phyloP scores from a whole-genome alignment of 805 yeast genomes.

The Debaryomyces tyrocola region DNA sequence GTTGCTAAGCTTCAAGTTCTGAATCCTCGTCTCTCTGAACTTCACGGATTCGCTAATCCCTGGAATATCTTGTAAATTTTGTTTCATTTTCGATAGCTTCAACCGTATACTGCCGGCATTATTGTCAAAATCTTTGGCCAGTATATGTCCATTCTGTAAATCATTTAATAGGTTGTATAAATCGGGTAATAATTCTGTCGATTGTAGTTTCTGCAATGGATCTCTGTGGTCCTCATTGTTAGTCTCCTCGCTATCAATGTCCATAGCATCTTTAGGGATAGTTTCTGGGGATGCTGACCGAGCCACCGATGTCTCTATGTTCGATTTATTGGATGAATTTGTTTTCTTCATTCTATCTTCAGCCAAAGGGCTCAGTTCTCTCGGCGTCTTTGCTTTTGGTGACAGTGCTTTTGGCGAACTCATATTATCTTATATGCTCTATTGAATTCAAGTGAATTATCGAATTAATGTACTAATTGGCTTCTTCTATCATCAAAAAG shows the following conservation, averaged over 20 bases:
- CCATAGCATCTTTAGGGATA: constrained; percentile 8
- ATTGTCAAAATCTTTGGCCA: constrained; percentile 43
- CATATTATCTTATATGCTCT: background rate
- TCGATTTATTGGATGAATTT: constrained; percentile 1
- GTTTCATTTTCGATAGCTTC: constrained; percentile 29
- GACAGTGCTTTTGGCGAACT: constrained; percentile 4
- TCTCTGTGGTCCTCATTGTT: constrained; percentile 6
- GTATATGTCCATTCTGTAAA: constrained; percentile 33
- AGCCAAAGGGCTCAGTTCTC: background rate
- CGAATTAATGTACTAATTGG: background rate
- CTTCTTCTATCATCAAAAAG: background rate
- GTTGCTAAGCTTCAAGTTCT: constrained; percentile 23
- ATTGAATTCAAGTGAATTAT: background rate
- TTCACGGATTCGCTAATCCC: constrained; percentile 38
- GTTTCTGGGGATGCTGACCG: constrained; percentile 1
- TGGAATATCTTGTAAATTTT: constrained; percentile 33
- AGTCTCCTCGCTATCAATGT: constrained; percentile 6
- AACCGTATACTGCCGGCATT: constrained; percentile 40
- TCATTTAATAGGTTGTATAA: constrained; percentile 34
- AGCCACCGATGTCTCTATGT: constrained; percentile 2
- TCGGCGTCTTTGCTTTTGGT: constrained; percentile 3
- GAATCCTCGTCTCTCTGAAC: constrained; percentile 23
- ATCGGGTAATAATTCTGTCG: constrained; percentile 39
- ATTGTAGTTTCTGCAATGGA: constrained; percentile 22
- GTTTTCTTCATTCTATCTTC: background rate